Evolutionary conservation across 805 yeast species (phyloP), one percentile per base, ranked within the genome.

Genomic region (Ogataea saltuana): DNA sequence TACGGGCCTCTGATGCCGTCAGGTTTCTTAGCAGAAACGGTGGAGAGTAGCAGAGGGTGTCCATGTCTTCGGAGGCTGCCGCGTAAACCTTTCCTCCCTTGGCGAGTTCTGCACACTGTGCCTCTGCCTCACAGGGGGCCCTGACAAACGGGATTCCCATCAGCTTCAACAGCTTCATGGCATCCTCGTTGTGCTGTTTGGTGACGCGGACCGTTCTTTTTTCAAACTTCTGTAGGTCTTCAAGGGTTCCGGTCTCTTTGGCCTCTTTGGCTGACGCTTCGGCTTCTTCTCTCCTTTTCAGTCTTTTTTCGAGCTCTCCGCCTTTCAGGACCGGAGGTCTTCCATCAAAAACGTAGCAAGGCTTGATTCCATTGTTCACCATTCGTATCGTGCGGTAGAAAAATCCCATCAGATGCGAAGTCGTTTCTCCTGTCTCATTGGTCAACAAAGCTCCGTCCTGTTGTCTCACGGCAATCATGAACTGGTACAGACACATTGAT

Each of bases 51-150:
- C 98, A 93, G 43, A 93, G 64, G 1, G 99, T 93, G 67, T 93
- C 99, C 99, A 93, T 93, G 78, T 93, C 99, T 63, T 93, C 99
- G 5, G 96, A 85, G 1, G 97, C 99, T 3, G 98, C 96, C 7
- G 96, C 99, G 61, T 83, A 93, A 0, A 91, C 98, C 59, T 88
- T 89, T 2, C 96, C 97, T 10, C 80, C 78, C 45, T 81, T 78
- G 3, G 97, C 97, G 36, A 93, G 68, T 50, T 81, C 93, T 0
- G 99, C 98, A 71, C 99, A 93, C 58, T 93, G 98, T 0, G 99
- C 96, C 63, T 93, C 99, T 2, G 99, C 99, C 65, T 93, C 99
- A 61, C 97, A 84, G 1, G 99, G 99, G 0, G 99, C 98, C 42
- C 80, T 81, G 4, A 93, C 85, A 55, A 71, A 87, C 2, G 99